phyloP scores from a whole-genome alignment of 2,329 filamentous ascomycete species.

The Aureobasidium sp. region DNA sequence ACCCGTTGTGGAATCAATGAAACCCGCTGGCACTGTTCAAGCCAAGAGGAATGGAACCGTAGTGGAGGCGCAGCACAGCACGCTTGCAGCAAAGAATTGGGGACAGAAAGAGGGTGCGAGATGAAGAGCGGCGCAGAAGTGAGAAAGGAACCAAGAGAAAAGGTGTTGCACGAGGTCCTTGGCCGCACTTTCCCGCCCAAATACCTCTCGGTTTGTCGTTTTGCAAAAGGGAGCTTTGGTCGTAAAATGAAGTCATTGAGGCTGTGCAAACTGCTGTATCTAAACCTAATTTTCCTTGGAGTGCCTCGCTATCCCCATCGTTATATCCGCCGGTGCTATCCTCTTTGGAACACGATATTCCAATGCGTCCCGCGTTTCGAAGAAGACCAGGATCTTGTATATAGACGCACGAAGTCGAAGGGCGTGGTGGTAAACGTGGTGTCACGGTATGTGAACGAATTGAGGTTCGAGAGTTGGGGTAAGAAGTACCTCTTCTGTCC shows the following conservation, averaged over 20 bases:
- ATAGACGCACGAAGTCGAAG: no score
- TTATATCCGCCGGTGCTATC: neutral
- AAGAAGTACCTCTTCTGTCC: neutral
- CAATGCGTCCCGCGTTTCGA: neutral
- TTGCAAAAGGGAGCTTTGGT: neutral
- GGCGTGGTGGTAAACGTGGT: neutral
- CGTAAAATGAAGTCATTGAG: conserved; percentile 4
- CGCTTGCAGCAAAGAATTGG: conserved; percentile 5
- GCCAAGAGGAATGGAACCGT: conserved; percentile 8
- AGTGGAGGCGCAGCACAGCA: conserved; percentile 11
- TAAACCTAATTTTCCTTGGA: conserved; percentile 9
- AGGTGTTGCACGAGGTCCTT: conserved; percentile 1
- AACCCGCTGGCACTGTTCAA: conserved; percentile 12
- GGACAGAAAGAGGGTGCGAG: neutral
- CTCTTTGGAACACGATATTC: neutral
- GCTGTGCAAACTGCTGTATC: conserved; percentile 7
- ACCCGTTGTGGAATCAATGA: conserved; percentile 12
- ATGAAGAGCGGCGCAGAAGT: conserved; percentile 10
- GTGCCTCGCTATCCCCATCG: neutral
- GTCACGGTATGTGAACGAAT: neutral
- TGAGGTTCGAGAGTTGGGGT: neutral
- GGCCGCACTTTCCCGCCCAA: neutral
- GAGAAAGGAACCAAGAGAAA: neutral
- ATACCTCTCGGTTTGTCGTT: neutral
- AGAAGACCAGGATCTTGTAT: neutral